These are phyloP conservation scores for Ophiognomonia clavigignenti-juglandacearum DNA, from an alignment of 2,329 filamentous ascomycete genomes.

Conservation along the genomic window DNA sequence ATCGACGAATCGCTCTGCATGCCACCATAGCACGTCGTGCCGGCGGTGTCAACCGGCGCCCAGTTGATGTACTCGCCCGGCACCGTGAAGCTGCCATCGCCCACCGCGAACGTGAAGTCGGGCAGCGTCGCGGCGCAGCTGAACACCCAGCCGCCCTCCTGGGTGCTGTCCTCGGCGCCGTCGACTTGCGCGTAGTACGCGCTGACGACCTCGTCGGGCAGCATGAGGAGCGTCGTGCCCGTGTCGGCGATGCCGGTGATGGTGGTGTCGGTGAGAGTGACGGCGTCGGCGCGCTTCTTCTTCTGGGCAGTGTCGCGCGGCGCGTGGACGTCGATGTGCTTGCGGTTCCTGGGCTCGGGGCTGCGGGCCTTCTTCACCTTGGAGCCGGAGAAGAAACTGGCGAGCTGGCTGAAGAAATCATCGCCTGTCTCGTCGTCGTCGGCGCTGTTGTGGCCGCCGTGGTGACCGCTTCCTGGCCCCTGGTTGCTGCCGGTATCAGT, in stretches of 20 bases:
- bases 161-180: conserved; percentile 27
- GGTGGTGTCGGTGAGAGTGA: conserved; percentile 22
- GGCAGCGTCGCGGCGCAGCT: conserved; percentile 38
- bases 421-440: not conserved
- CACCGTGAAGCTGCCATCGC: conserved; percentile 35
- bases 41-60: conserved; percentile 16
- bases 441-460: not conserved
- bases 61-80: conserved; percentile 36
- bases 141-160: conserved; percentile 37
- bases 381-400: not conserved
- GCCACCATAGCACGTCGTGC: conserved; percentile 28
- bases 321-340: conserved; percentile 10
- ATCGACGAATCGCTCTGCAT: conserved; percentile 26
- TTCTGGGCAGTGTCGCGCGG: not conserved
- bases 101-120: conserved; percentile 37
- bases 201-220: conserved; percentile 34
- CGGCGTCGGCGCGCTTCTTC: conserved; percentile 5
- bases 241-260: conserved; percentile 41
- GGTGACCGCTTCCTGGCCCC: not conserved
- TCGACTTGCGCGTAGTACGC: conserved; percentile 40
- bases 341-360: not conserved
- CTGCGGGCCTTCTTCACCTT: not conserved
- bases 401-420: conserved; percentile 1
- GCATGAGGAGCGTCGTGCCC: conserved; percentile 44
- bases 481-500: not conserved